phyloP scores from a whole-genome alignment of 1,139 yeast genomes.

The Hansenula lynferdii region DNA sequence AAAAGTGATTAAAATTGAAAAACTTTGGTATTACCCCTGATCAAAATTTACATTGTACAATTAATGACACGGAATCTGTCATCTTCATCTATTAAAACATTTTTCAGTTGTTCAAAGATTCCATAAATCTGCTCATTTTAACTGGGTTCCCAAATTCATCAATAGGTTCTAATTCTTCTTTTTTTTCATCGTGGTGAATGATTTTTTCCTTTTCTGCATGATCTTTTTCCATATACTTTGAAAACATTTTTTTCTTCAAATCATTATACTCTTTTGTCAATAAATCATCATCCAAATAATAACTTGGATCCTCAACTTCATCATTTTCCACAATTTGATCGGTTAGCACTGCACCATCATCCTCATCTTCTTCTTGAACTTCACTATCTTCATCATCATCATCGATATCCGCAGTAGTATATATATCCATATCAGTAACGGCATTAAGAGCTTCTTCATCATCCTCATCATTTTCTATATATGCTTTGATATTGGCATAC shows the following conservation, averaged over 20 bases:
- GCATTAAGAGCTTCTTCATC: conserved; percentile 12
- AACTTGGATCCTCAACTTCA: conserved; percentile 36
- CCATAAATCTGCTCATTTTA: conserved; percentile 63
- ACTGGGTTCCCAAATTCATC: conserved; percentile 60
- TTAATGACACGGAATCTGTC: too few species aligned
- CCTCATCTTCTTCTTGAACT: too few species aligned
- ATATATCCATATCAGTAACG: conserved; percentile 10
- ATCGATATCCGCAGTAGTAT: conserved; percentile 18
- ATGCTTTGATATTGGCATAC: too few species aligned
- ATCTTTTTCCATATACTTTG: conserved; percentile 14
- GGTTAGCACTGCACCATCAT: conserved; percentile 26
- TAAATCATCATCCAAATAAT: conserved; percentile 27
- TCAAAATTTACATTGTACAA: too few species aligned
- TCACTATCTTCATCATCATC: conserved; percentile 19
- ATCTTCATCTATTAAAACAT: too few species aligned
- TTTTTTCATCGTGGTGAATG: conserved; percentile 36
- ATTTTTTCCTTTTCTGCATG: conserved; percentile 17
- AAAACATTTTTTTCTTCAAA: conserved; percentile 22
- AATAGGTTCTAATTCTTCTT: conserved; percentile 62
- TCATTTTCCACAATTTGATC: conserved; percentile 33
- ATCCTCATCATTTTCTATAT: conserved; percentile 13
- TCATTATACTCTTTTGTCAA: conserved; percentile 32
- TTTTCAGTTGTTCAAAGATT: conserved; percentile 32
- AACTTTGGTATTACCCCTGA: too few species aligned
- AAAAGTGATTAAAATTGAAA: too few species aligned